These are phyloP conservation scores for Excoecaria agallocha DNA, from an alignment of 345 rosid genomes.

Conservation along the genomic window DNA sequence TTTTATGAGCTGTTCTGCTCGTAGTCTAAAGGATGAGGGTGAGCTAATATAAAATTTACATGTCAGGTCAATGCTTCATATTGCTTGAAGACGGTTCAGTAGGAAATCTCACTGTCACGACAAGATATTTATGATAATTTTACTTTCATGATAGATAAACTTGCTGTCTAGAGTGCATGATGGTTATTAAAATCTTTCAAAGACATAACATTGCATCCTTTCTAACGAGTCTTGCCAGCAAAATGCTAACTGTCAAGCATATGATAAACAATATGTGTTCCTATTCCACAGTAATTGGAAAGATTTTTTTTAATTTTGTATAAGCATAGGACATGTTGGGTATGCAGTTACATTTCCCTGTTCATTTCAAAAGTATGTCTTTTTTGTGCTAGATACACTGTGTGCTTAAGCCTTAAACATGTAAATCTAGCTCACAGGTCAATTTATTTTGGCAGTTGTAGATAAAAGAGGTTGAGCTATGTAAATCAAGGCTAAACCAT, in stretches of 20 bases:
- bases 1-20: neutral
- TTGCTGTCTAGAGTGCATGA: neutral
- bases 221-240: slow-evolving; percentile 5
- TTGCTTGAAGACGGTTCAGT: neutral
- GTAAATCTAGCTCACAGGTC: slow-evolving; percentile 10
- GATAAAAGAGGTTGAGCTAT: neutral
- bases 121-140: neutral
- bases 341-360: too few species aligned
- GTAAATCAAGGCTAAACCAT: neutral
- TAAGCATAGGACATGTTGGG: too few species aligned
- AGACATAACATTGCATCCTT: neutral
- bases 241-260: slow-evolving; percentile 21
- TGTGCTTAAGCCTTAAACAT: slow-evolving; percentile 3
- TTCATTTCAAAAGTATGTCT: neutral
- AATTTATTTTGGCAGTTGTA: slow-evolving; percentile 4
- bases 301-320: neutral
- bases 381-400: neutral
- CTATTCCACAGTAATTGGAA: slow-evolving; percentile 4
- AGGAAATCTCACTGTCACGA: neutral
- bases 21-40: neutral
- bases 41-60: neutral
- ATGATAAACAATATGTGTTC: neutral
- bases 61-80: neutral
- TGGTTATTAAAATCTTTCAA: neutral
- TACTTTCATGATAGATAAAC: slow-evolving; percentile 13